Conservation (phyloP, 2,329 filamentous ascomycete species). For the Colletotrichum sp. region DNA sequence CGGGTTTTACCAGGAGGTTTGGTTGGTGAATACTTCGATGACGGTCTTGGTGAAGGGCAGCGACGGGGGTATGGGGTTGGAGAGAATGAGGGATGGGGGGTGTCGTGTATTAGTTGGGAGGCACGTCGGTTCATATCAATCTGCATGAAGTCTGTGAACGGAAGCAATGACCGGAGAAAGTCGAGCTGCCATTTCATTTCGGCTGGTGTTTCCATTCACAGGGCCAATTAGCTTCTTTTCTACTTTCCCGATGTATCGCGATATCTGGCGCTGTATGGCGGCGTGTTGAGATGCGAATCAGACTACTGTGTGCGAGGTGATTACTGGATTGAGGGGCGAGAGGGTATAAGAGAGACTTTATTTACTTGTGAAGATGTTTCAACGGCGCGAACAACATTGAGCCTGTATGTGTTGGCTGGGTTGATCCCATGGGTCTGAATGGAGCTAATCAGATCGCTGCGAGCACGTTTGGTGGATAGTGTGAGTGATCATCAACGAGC, state of each 20-base stretch:
- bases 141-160: not conserved
- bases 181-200: fast-evolving
- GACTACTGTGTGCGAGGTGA: not conserved
- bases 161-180: not conserved
- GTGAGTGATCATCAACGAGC: not conserved
- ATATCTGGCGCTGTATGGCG: not conserved
- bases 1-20: too few relatives aligned
- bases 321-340: not conserved
- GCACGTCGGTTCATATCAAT: not conserved
- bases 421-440: not conserved
- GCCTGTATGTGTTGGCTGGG: not conserved
- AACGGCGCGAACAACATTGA: not conserved
- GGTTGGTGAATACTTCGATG: not conserved
- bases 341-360: not conserved
- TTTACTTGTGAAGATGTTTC: not conserved
- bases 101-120: not conserved
- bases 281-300: not conserved
- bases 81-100: too few relatives aligned
- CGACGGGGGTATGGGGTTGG: not conserved
- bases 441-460: not conserved
- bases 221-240: too few relatives aligned
- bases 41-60: not conserved
- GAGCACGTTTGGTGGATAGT: not conserved
- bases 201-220: not conserved
- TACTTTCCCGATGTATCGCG: not conserved